Evolutionary conservation across 2,329 filamentous ascomycete species (phyloP), one percentile per base, ranked within the genome.

Genomic region (Penicillium sp.): DNA sequence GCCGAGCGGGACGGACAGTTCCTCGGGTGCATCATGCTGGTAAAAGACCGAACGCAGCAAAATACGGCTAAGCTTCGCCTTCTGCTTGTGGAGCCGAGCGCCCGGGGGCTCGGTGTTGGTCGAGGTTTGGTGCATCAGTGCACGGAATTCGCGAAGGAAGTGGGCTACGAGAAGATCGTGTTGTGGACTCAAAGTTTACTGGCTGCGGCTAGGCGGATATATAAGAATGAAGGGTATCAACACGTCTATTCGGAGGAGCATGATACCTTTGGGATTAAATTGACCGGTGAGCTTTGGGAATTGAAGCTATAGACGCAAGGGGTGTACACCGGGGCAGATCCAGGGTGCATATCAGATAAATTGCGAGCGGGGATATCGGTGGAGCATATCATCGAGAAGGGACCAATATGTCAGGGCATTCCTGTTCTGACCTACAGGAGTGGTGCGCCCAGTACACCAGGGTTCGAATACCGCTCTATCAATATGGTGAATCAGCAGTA

Each of bases 21-120:
- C 13, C 52, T 65, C n/a, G 63, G 63, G 33, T 57, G 53, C 27
- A 50, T 66, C 3, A 65, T 66, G 62, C 48, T 66, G 4, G 55
- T 65, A 18, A 59, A 60, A 20, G 62, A 65, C 28, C 36, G 40
- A 22, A 45, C 48, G 0, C 28, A 46, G 14, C 13, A 40, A 11
- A 50, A 60, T 44, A 53, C 53, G 0, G 63, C 63, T 7, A 65
- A 61, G 25, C 56, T 65, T 20, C 60, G 63, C n/a, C 45, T 66
- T 7, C 39, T 65, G 1, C 48, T 64, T 4, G 63, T 66, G 14
- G 63, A 66, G 41, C 63, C 63, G 5, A 50, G 48, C 28, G 59
- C 62, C 0, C 55, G 63, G 9, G 62, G 62, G 1, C 46, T 61
- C 20, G 63, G 63, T n/a, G 25, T 66, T 16, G 63, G 60, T 7